A percentile compares a stretch with the other conserved stretches of the same genome.
Conservation (phyloP, 495 filamentous ascomycete species). For the Cenococcum geophilum region DNA sequence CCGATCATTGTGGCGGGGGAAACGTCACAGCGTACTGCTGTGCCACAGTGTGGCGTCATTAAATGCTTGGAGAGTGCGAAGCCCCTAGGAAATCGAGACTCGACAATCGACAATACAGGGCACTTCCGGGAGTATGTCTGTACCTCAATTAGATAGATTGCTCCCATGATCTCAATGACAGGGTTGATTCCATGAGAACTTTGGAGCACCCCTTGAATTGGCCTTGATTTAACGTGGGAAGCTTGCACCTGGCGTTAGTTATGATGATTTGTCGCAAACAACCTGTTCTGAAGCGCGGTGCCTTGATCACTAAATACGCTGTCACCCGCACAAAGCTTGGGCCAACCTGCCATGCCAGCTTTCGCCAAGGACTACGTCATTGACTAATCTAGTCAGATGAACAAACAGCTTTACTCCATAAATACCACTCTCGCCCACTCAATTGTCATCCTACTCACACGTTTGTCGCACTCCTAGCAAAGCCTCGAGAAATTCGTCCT, state of each 20-base stretch:
- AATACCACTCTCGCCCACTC: slow-evolving; percentile 1
- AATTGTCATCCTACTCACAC: not conserved
- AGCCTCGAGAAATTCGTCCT: too few relatives aligned
- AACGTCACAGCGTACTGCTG: not conserved
- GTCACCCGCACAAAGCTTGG: not conserved
- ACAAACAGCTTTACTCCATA: not conserved
- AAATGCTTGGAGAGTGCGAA: not conserved
- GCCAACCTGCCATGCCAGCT: not conserved
- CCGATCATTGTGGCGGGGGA: not conserved
- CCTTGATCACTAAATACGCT: not conserved
- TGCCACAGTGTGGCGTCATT: not conserved
- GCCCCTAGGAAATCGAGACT: too few relatives aligned
- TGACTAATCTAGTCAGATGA: not conserved
- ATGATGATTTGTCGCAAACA: too few relatives aligned
- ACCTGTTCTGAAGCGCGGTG: not conserved
- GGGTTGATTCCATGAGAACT: too few relatives aligned
- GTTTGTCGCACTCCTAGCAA: too few relatives aligned
- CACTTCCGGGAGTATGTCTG: too few relatives aligned
- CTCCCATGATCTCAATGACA: too few relatives aligned
- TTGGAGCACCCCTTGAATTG: too few relatives aligned
- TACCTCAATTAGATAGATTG: too few relatives aligned
- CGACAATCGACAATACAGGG: too few relatives aligned
- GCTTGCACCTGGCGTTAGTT: too few relatives aligned
- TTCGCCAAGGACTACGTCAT: not conserved
- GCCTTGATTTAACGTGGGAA: too few relatives aligned